Evolutionary conservation across 129 eudicot genomes (phyloP), one percentile per base, ranked within the genome.

Genomic region (Helianthus tuberosus): DNA sequence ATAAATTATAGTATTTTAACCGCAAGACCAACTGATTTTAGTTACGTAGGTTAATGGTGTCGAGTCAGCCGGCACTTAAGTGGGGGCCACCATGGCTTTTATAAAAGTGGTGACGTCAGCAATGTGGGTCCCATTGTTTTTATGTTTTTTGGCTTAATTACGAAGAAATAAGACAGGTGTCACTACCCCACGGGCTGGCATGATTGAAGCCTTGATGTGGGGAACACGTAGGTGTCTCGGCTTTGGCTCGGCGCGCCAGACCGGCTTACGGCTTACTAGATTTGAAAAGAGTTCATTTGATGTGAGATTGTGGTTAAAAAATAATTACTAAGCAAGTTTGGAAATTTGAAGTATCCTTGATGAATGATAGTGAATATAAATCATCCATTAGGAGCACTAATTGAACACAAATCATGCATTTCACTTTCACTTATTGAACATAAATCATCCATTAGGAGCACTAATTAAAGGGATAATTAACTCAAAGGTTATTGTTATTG

Each of bases 51-150:
- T 20, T 47, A 43, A 66, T 62, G 78, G 84, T 92, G 87, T 86
- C 78, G 91, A 87, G 94, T 92, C 93, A 89, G 76, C 75, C 67
- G 85, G 82, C 96, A 87, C 96, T 89, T 8, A 73, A 0, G 59
- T 55, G 82, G 72, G 79, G 77, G 72, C n/a, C 20, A 64, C 51
- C 27, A 41, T 49, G 49, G 75, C 77, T 89, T 86, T 84, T 58
- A 0, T 61, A 82, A 73, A 20, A 65, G 68, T 52, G 70, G 64
- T 82, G 79, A 81, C 89, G 32, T 81, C 72, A 83, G 82, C 78
- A 67, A 11, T 5, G 81, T 81, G 89, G 96, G 82, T 13, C 85
- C 85, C 74, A 10, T 0, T 20, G 13, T 10, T 61, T 13, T 61
- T 61, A 11, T 65, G 35, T 12, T 71, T 69, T 69, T 54, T 76